Evolutionary conservation across 352 stramenopile species (phyloP), one percentile per base, ranked within the genome.

Genomic region (Pythium apleroticum): DNA sequence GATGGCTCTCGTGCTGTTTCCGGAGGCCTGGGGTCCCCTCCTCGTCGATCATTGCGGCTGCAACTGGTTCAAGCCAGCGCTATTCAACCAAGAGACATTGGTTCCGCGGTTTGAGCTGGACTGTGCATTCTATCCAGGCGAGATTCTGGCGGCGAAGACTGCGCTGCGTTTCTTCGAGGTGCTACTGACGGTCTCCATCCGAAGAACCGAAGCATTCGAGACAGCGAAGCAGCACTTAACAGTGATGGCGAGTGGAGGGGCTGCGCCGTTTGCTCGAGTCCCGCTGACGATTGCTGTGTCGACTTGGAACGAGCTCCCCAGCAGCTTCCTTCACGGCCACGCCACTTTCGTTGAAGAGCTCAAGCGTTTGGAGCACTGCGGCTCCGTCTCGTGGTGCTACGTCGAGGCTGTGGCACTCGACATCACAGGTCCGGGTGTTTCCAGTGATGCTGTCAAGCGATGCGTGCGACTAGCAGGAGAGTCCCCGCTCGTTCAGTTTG

Each of bases 11-110:
- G 33, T 33, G n/a, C n/a, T 30, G 25, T 45, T 31, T 33, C 55
- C 46, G 4, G 46, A 60, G 5, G 54, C 63, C 24, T 69, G 63
- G 63, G 11, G 9, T 46, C 46, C 49, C 5, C 7, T 63, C 2
- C 35, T 69, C 30, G 35, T 63, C 12, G 45, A 60, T n/a, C 55
- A 63, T 6, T 63, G 54, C 45, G 63, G 53, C 11, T 64, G 54
- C 46, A 45, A 55, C 25, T 60, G 31, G 28, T 54, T 52, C 28
- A 68, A 64, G 37, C 54, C 54, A 28, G 43, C 27, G 43, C 43
- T 50, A 1, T 50, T 28, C 33, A 15, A 63, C 37, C n/a, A 60
- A 12, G 54, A 69, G n/a, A 31, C 45, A 9, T 55, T 64, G 17
- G 12, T 37, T 19, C 54, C 37, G 15, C 54, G 63, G 0, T 46